Percentiles rank a stretch among this genome's conserved stretches.
Evolutionary conservation across 2,329 filamentous ascomycete species (phyloP).

Genomic region (Trichoderma sp.): DNA sequence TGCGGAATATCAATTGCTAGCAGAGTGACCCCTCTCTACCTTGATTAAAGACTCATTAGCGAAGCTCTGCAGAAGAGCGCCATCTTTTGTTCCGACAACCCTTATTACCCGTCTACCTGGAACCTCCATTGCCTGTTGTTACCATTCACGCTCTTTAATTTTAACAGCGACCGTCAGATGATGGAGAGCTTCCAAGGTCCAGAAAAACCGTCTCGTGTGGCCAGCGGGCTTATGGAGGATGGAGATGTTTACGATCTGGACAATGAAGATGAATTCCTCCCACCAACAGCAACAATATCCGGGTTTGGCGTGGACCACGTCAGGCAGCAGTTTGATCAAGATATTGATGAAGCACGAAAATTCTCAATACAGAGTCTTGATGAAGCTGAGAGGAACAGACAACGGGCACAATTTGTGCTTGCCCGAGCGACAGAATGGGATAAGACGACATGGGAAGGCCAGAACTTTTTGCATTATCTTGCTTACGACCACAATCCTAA

Average conservation of each 20-base stretch:
- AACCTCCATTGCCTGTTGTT: not conserved
- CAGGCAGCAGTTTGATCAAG: not conserved
- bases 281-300: not conserved
- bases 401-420: not conserved
- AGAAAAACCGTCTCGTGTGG: not conserved
- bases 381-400: not conserved
- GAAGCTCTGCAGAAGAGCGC: not conserved
- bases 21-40: not conserved
- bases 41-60: not conserved
- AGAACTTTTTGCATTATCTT: not conserved
- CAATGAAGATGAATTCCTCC: not conserved
- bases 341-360: not conserved
- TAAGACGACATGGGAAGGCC: not conserved
- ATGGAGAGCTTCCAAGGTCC: not conserved
- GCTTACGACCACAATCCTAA: not conserved
- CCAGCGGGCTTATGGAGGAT: not conserved
- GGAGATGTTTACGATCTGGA: not conserved
- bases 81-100: not conserved
- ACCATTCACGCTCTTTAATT: not conserved
- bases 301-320: not conserved
- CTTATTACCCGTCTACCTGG: not conserved
- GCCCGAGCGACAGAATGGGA: not conserved
- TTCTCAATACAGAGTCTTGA: not conserved
- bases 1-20: too few species aligned
- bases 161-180: not conserved